Conservation (phyloP, 768 basidiomycete species). For the Cyclocybe cylindracea region DNA sequence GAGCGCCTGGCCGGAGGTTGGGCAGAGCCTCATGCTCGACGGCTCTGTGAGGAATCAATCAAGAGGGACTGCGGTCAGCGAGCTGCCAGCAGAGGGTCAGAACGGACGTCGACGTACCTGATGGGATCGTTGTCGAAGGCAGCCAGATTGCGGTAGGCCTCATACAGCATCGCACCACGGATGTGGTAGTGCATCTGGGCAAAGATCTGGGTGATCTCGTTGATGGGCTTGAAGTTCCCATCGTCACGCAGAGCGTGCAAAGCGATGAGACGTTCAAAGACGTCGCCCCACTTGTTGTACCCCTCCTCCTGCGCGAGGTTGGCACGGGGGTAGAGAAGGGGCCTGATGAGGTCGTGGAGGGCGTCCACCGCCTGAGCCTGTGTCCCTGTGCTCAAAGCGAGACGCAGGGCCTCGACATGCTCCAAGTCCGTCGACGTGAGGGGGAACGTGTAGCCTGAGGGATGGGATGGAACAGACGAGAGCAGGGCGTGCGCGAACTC, state of each 20-base stretch:
- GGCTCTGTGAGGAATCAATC: constrained; percentile 1
- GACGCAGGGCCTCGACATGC: background rate
- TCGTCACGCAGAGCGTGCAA: constrained; percentile 7
- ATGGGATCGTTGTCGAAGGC: constrained; percentile 1
- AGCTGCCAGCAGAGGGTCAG: no score
- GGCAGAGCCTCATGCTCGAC: constrained; percentile 5
- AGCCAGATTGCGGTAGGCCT: background rate
- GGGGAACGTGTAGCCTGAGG: constrained; percentile 9
- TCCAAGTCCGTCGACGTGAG: constrained; percentile 1
- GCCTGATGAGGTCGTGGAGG: constrained; percentile 5
- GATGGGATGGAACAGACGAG: background rate
- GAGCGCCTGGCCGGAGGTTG: constrained; percentile 3
- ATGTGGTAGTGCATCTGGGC: no score
- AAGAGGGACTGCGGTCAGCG: no score
- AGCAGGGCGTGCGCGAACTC: constrained; percentile 4
- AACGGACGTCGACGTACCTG: background rate
- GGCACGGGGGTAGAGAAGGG: constrained; percentile 3
- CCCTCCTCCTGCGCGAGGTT: no score
- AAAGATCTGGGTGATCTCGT: constrained; percentile 9
- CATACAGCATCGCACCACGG: constrained; percentile 9
- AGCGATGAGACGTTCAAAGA: constrained; percentile 9
- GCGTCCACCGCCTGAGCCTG: background rate
- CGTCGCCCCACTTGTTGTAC: constrained; percentile 10
- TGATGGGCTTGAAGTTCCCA: constrained; percentile 14
- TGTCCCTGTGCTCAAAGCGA: background rate